Conservation (phyloP, 495 filamentous ascomycete species). For the Penicillium subrubescens region DNA sequence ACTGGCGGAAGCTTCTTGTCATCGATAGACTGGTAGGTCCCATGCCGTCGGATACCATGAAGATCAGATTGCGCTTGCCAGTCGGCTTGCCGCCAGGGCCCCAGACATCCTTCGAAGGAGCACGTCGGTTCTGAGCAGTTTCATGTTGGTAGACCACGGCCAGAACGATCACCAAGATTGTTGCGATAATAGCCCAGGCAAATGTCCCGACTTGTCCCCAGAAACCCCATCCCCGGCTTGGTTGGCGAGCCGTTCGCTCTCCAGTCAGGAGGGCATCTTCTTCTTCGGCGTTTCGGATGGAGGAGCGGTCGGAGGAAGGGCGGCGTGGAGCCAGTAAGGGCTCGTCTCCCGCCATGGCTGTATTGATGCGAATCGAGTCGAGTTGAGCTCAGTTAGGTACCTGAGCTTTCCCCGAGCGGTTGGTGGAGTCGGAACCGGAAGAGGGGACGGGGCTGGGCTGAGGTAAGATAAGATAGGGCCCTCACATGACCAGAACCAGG, state of each 20-base stretch:
- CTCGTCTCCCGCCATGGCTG: constrained; percentile 48
- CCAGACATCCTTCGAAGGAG: constrained; percentile 32
- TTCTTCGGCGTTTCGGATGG: constrained; percentile 54
- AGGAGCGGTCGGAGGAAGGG: constrained; percentile 47
- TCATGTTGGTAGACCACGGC: constrained; percentile 74
- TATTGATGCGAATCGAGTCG: not conserved
- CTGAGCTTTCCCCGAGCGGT: constrained; percentile 5
- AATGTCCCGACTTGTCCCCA: constrained; percentile 77
- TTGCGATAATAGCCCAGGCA: constrained; percentile 87
- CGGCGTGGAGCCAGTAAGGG: constrained; percentile 47
- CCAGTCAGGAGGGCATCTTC: constrained; percentile 69
- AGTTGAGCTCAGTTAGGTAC: constrained; percentile 8
- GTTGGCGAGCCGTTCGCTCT: constrained; percentile 37
- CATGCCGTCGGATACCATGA: constrained; percentile 99
- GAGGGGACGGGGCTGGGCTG: not conserved
- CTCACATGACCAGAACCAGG: constrained; percentile 6
- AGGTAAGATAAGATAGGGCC: constrained; percentile 14
- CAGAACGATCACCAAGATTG: constrained; percentile 71
- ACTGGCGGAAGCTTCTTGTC: constrained; percentile 81
- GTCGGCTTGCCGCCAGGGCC: constrained; percentile 50
- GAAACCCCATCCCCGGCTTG: constrained; percentile 48
- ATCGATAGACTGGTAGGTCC: constrained; percentile 85
- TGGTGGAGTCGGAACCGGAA: constrained; percentile 10
- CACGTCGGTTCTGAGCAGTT: constrained; percentile 34
- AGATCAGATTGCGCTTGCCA: constrained; percentile 91